Percentiles rank a stretch among this genome's conserved stretches.
Conservation (phyloP, 345 rosid species). For the Geranium rotundifolium region DNA sequence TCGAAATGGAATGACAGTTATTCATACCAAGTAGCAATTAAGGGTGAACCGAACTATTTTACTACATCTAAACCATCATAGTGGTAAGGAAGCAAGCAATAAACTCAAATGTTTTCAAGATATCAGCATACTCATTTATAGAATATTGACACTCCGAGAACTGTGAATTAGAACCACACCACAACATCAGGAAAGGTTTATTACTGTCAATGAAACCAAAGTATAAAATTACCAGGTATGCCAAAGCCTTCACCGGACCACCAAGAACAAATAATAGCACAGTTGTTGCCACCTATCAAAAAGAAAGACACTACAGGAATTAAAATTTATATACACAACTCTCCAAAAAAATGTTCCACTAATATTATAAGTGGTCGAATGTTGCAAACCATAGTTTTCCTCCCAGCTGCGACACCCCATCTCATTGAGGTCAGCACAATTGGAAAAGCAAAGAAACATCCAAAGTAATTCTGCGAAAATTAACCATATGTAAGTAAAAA, state of each 20-base stretch:
- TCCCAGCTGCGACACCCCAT: constrained; percentile 87
- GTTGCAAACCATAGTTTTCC: constrained; percentile 74
- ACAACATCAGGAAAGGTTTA: not conserved
- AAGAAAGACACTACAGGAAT: constrained; percentile 5
- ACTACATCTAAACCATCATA: too few species aligned
- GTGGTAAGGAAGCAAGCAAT: too few species aligned
- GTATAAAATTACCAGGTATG: constrained; percentile 60
- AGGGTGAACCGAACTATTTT: not conserved
- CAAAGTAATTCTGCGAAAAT: constrained; percentile 71
- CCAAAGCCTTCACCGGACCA: constrained; percentile 82
- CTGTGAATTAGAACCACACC: not conserved
- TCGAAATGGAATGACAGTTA: not conserved
- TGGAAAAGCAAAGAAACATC: constrained; percentile 87
- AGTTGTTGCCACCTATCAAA: constrained; percentile 74
- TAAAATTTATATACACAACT: not conserved
- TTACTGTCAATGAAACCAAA: not conserved
- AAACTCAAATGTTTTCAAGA: too few species aligned
- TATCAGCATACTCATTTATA: too few species aligned
- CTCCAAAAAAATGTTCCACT: not conserved
- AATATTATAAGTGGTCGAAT: not conserved
- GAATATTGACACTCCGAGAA: not conserved
- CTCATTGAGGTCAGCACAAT: constrained; percentile 78
- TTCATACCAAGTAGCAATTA: not conserved
- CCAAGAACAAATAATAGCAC: constrained; percentile 74
- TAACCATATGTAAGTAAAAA: not conserved